These are phyloP conservation scores for Orbilia blumenaviensis DNA, from an alignment of 2,329 filamentous ascomycete species.

Conservation along the genomic window DNA sequence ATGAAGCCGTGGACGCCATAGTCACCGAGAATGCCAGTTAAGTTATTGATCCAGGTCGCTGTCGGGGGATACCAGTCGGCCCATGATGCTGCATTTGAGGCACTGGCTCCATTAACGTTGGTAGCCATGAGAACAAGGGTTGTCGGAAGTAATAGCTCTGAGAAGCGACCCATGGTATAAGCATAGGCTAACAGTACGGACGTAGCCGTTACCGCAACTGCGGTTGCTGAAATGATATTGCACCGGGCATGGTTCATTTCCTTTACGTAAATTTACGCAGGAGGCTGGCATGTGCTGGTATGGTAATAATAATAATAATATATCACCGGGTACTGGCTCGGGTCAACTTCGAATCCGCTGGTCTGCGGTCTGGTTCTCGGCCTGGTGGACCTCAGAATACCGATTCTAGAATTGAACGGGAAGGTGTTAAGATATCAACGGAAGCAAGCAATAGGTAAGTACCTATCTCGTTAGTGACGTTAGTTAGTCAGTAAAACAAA, in stretches of 20 bases:
- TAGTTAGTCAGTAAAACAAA: too few species aligned
- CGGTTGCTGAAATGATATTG: background rate
- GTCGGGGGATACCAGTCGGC: slow-evolving; percentile 69
- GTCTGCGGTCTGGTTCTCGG: too few species aligned
- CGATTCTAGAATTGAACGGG: too few species aligned
- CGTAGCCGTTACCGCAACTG: background rate
- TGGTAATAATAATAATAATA: too few species aligned
- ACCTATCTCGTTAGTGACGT: too few species aligned
- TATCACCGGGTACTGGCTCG: too few species aligned
- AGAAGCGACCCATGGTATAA: slow-evolving; percentile 5
- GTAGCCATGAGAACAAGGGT: background rate
- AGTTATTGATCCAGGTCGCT: slow-evolving; percentile 69
- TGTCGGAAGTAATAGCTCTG: slow-evolving; percentile 3
- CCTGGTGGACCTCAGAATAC: too few species aligned
- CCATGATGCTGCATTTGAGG: background rate
- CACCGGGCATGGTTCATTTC: slow-evolving; percentile 13
- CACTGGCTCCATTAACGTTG: too few species aligned
- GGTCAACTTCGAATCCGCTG: too few species aligned
- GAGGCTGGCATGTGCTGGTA: background rate
- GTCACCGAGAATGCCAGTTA: slow-evolving; percentile 68
- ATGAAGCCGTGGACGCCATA: slow-evolving; percentile 77
- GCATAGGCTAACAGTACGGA: background rate
- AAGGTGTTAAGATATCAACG: too few species aligned
- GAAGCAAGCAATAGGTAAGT: too few species aligned
- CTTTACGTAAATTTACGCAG: background rate